Percentiles rank a stretch among this genome's conserved stretches.
phyloP scores from a whole-genome alignment of 2,329 filamentous ascomycete genomes.

The Acrocalymma vagum region DNA sequence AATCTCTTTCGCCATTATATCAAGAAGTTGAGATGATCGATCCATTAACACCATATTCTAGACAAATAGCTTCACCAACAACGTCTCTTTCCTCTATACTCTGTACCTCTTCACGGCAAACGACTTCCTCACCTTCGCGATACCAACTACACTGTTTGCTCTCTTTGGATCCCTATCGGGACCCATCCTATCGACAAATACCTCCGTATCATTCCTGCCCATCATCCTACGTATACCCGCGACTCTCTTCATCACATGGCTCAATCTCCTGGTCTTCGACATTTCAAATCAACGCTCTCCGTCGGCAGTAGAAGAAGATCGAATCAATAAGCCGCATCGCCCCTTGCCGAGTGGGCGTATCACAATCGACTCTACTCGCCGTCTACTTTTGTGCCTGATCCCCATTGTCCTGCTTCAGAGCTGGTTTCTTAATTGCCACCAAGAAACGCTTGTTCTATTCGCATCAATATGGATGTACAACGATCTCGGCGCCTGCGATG shows the following conservation, averaged over 20 bases:
- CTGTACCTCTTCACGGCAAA: constrained; percentile 25
- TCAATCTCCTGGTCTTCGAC: constrained; percentile 51
- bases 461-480: constrained; percentile 53
- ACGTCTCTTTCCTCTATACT: constrained; percentile 12
- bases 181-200: constrained; percentile 7
- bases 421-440: constrained; percentile 25
- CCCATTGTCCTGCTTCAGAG: constrained; percentile 17
- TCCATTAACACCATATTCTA: no score
- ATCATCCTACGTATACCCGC: constrained; percentile 10
- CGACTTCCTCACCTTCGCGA: constrained; percentile 23
- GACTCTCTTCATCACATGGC: constrained; percentile 35
- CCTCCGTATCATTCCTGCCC: neutral
- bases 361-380: constrained; percentile 8
- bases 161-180: constrained; percentile 21
- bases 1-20: no score
- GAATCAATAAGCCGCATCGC: constrained; percentile 51
- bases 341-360: constrained; percentile 38
- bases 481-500: constrained; percentile 37
- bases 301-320: constrained; percentile 47
- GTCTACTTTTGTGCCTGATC: constrained; percentile 8
- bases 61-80: no score
- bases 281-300: constrained; percentile 49
- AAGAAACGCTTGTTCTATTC: constrained; percentile 40
- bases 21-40: no score
- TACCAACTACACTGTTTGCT: constrained; percentile 24